phyloP scores from a whole-genome alignment of 2,329 filamentous ascomycete genomes.

The Neopestalotiopsis sp. region DNA sequence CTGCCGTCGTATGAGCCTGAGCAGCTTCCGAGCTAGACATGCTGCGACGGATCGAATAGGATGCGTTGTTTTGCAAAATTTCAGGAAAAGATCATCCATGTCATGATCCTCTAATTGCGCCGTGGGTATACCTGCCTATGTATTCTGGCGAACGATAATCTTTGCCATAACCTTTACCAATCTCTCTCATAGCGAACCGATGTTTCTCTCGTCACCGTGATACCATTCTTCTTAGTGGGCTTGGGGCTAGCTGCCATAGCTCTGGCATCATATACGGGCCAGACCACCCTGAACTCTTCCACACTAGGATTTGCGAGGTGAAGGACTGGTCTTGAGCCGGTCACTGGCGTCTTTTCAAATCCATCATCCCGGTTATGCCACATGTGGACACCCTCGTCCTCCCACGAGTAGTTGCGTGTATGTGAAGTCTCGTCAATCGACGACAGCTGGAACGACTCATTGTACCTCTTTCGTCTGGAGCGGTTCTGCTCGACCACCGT shows the following conservation, averaged over 20 bases:
- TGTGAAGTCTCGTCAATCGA: neutral
- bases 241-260: neutral
- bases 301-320: neutral
- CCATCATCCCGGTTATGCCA: neutral
- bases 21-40: neutral
- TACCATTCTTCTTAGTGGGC: neutral
- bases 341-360: neutral
- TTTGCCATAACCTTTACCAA: neutral
- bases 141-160: no score
- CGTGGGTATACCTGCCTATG: no score
- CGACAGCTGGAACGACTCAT: neutral
- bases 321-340: neutral
- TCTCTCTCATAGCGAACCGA: neutral
- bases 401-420: neutral
- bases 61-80: no score
- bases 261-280: neutral
- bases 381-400: neutral
- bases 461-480: neutral
- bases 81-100: no score
- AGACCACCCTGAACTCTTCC: neutral
- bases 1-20: neutral
- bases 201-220: conserved; percentile 1
- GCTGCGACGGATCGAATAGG: no score
- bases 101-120: no score
- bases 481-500: conserved; percentile 13